phyloP scores from a whole-genome alignment of 306 rosid genomes.

The Prunus armeniaca region DNA sequence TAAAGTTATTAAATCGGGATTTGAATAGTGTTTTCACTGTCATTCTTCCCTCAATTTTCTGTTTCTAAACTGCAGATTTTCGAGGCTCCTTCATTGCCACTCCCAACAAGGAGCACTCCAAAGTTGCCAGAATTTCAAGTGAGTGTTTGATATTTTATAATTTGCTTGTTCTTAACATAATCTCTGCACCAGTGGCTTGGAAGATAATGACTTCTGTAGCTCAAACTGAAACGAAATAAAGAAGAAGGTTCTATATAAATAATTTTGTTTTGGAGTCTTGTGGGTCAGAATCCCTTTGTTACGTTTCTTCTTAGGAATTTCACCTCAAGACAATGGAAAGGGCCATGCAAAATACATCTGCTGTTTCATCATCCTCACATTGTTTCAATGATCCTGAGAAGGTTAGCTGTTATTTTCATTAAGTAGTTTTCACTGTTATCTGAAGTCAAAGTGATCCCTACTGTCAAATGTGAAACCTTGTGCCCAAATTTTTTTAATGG shows the following conservation, averaged over 20 bases:
- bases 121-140: conserved; percentile 90
- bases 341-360: conserved; percentile 68
- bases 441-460: neutral
- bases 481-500: neutral
- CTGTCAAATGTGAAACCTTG: neutral
- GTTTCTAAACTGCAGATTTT: conserved; percentile 61
- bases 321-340: conserved; percentile 82
- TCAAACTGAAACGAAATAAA: neutral
- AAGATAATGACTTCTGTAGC: neutral
- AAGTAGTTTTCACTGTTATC: conserved; percentile 12
- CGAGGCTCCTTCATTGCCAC: conserved; percentile 77
- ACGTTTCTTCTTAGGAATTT: conserved; percentile 62
- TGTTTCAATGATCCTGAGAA: conserved; percentile 41
- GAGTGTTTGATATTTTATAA: conserved; percentile 32
- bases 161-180: neutral
- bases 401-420: conserved; percentile 32
- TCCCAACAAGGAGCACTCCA: conserved; percentile 69
- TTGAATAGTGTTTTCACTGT: conserved; percentile 15
- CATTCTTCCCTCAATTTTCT: conserved; percentile 19
- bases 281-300: conserved; percentile 22
- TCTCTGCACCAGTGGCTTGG: neutral
- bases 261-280: conserved; percentile 13
- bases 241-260: neutral
- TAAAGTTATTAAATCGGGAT: conserved; percentile 3
- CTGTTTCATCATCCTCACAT: conserved; percentile 56